phyloP scores from a whole-genome alignment of 129 eudicot species.

The Solidago caesia region DNA sequence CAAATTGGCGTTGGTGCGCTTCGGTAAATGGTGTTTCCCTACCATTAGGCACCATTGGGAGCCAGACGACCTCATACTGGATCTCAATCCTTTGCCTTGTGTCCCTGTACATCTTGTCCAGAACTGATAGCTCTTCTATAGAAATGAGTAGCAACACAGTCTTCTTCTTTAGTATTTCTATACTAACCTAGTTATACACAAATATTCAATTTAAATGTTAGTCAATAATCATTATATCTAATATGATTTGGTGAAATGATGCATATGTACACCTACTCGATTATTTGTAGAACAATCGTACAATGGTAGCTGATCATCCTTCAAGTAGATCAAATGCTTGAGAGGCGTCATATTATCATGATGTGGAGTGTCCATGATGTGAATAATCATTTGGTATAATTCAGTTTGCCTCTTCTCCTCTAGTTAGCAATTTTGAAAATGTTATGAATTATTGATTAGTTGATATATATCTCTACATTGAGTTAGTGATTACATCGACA shows the following conservation, averaged over 20 bases:
- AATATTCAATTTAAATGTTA: neutral
- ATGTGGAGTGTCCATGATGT: conserved; percentile 59
- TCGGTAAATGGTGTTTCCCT: conserved; percentile 38
- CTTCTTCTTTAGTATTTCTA: conserved; percentile 60
- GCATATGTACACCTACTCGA: conserved; percentile 41
- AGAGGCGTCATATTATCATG: conserved; percentile 67
- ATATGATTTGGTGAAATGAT: neutral
- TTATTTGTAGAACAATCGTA: conserved; percentile 55
- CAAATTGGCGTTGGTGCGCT: conserved; percentile 41
- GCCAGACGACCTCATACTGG: conserved; percentile 77
- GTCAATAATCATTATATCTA: neutral
- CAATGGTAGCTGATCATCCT: conserved; percentile 71
- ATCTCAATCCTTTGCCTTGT: conserved; percentile 50
- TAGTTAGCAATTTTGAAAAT: conserved; percentile 17
- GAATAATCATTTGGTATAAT: conserved; percentile 49
- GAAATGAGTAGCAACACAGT: conserved; percentile 74
- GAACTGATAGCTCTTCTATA: no score
- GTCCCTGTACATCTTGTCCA: no score
- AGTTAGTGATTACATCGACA: neutral
- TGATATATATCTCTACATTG: neutral
- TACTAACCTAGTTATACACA: conserved; percentile 43
- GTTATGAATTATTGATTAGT: neutral
- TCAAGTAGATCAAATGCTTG: conserved; percentile 54
- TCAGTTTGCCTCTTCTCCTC: conserved; percentile 64
- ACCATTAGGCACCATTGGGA: conserved; percentile 51